A percentile compares a stretch with the other conserved stretches of the same genome.
Conservation (phyloP, 2,329 filamentous ascomycete species). For the Fusarium sp. region DNA sequence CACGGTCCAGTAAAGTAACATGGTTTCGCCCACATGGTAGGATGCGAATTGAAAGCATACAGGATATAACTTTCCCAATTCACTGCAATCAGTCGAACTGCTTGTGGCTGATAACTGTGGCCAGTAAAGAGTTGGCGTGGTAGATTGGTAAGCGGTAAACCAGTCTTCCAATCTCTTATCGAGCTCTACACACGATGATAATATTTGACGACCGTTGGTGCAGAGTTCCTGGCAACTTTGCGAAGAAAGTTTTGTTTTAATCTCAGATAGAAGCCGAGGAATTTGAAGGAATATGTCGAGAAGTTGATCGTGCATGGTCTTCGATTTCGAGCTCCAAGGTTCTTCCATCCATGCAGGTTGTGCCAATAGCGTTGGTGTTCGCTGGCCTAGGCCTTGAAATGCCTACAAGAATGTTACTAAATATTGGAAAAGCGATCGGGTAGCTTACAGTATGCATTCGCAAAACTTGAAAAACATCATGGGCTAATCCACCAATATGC, state of each 20-base stretch:
- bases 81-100: neutral
- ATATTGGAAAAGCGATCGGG: too few relatives aligned
- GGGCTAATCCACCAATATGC: neutral
- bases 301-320: neutral
- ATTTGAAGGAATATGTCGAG: neutral
- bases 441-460: neutral
- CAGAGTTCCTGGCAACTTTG: too few relatives aligned
- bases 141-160: neutral
- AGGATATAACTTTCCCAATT: neutral
- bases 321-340: neutral
- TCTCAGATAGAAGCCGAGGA: neutral
- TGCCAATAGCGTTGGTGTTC: too few relatives aligned
- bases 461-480: neutral
- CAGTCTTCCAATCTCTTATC: rapidly evolving
- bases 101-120: neutral
- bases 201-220: too few relatives aligned
- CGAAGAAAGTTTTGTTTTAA: too few relatives aligned
- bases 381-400: too few relatives aligned
- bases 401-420: too few relatives aligned
- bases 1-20: neutral
- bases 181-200: rapidly evolving
- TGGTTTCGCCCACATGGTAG: neutral
- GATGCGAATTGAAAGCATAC: neutral
- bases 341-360: neutral
- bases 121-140: neutral